A percentile compares a stretch with the other conserved stretches of the same genome.
These are phyloP conservation scores for Kazachstania kunashirensis DNA, from an alignment of 805 yeast species.

Conservation along the genomic window DNA sequence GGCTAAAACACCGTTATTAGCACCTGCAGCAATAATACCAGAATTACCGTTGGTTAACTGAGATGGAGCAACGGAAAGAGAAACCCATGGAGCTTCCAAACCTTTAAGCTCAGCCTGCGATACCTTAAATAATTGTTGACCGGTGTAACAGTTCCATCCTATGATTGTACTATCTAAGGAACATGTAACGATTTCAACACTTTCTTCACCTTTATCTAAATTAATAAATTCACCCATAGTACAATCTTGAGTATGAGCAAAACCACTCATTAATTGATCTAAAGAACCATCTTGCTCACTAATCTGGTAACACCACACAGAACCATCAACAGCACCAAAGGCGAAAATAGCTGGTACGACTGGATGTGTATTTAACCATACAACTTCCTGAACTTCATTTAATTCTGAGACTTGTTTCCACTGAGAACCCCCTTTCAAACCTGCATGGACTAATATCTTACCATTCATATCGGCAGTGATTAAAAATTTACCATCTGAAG, in stretches of 20 bases:
- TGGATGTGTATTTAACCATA: slow-evolving; percentile 79
- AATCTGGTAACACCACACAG: slow-evolving; percentile 86
- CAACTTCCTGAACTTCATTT: slow-evolving; percentile 84
- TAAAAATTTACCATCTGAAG: slow-evolving; percentile 68
- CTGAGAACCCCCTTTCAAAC: slow-evolving; percentile 67
- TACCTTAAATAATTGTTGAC: slow-evolving; percentile 57
- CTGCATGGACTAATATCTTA: slow-evolving; percentile 59
- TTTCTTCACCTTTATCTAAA: slow-evolving; percentile 42
- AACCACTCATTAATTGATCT: slow-evolving; percentile 68
- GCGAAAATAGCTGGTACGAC: slow-evolving; percentile 65
- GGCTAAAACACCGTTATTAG: slow-evolving; percentile 77
- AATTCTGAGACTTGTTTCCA: slow-evolving; percentile 66
- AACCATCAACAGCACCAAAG: slow-evolving; percentile 85
- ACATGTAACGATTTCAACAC: slow-evolving; percentile 58
- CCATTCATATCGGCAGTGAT: slow-evolving; percentile 96
- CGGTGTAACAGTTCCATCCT: slow-evolving; percentile 83
- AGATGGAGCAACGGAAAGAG: slow-evolving; percentile 37
- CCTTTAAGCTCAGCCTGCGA: slow-evolving; percentile 62
- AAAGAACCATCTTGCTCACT: slow-evolving; percentile 40
- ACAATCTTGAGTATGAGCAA: slow-evolving; percentile 71
- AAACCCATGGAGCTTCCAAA: slow-evolving; percentile 80
- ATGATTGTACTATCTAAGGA: slow-evolving; percentile 82
- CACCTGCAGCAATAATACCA: slow-evolving; percentile 63
- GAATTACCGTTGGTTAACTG: slow-evolving; percentile 38
- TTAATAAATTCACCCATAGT: slow-evolving; percentile 71